Base-by-base conservation (phyloP, 148 eudicot species). In the Silene latifolia region DNA sequence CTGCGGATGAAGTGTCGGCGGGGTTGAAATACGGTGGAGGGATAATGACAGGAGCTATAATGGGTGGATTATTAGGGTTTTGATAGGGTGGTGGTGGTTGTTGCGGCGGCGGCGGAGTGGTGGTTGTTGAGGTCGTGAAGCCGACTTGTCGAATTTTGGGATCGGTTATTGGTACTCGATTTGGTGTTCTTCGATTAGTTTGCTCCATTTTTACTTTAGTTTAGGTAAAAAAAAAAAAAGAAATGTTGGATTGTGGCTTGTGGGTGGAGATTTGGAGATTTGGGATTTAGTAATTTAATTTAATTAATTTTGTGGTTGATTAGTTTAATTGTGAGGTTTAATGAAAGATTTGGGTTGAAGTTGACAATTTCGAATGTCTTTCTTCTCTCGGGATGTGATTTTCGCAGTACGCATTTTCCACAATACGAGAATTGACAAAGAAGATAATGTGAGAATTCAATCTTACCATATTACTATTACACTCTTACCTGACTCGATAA, bases 21-120 rank as follows among this genome's bases (percentile, higher is more conserved):
- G 80, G 71, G 66, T 80, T 24, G 53, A 67, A 42, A 67, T 23
- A 60, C 14, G 74, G 78, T 2, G 85, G 72, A 25, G 90, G 90
- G 24, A 86, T 86, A 87, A 88, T 88, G 6, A 85, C 85, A 5
- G 90, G 90, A 56, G 85, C 80, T 10, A 83, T 67, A 20, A 77
- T 72, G 66, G 78, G 66, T 14, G 60, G 14, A 24, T 18, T 29
- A 35, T 42, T 67, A 42, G 71, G 71, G 71, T 42, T 46, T 48
- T 48, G 85, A 79, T 9, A 79, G 72, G 18, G 84, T 63, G 72
- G 77, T 61, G 57, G 62, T 32, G 8, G 61, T n/a, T 78, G 32
- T 11, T 42, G 24, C 7, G 13, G 56, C 3, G 86, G 32, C 24
- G 76, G 68, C 51, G 80, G 79, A 24, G 76, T 13, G 5, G 60